These are phyloP conservation scores for Alternaria consortialis DNA, from an alignment of 2,329 filamentous ascomycete genomes.

Conservation along the genomic window DNA sequence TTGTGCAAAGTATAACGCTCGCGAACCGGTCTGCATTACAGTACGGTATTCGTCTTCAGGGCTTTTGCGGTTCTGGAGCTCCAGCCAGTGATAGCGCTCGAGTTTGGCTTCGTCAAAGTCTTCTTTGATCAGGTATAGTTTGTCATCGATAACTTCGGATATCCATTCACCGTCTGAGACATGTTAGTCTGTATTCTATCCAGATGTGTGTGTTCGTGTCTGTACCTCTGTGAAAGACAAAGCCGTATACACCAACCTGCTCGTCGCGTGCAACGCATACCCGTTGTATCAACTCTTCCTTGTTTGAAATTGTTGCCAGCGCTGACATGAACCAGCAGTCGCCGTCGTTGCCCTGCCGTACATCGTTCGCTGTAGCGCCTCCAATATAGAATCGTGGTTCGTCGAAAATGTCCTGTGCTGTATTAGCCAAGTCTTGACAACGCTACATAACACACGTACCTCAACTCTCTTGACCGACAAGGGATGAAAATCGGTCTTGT, in stretches of 20 bases:
- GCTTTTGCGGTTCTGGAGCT: slow-evolving; percentile 74
- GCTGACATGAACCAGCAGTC: slow-evolving; percentile 90
- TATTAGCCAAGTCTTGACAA: slow-evolving; percentile 18
- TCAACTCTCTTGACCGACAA: slow-evolving; percentile 77
- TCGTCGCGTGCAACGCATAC: slow-evolving; percentile 78
- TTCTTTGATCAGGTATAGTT: slow-evolving; percentile 82
- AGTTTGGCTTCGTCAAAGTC: slow-evolving; percentile 80
- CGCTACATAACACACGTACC: slow-evolving; percentile 43
- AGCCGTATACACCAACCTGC: slow-evolving; percentile 81
- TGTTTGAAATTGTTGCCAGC: slow-evolving; percentile 78
- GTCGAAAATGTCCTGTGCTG: slow-evolving; percentile 78
- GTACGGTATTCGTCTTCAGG: slow-evolving; percentile 74
- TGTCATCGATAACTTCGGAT: slow-evolving; percentile 90
- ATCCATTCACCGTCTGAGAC: slow-evolving; percentile 83
- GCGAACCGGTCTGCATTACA: slow-evolving; percentile 77
- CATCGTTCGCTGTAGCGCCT: slow-evolving; percentile 77
- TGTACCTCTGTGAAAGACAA: slow-evolving; percentile 77
- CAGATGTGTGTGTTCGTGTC: background rate
- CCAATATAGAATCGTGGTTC: slow-evolving; percentile 80
- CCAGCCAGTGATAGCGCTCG: slow-evolving; percentile 76
- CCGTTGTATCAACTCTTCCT: slow-evolving; percentile 73
- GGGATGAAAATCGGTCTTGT: slow-evolving; percentile 60
- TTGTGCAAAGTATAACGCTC: slow-evolving; percentile 80
- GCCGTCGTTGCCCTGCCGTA: slow-evolving; percentile 78
- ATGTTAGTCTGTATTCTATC: slow-evolving; percentile 30